Conservation (phyloP, 2,329 filamentous ascomycete genomes). For the Phialocephala sp. region DNA sequence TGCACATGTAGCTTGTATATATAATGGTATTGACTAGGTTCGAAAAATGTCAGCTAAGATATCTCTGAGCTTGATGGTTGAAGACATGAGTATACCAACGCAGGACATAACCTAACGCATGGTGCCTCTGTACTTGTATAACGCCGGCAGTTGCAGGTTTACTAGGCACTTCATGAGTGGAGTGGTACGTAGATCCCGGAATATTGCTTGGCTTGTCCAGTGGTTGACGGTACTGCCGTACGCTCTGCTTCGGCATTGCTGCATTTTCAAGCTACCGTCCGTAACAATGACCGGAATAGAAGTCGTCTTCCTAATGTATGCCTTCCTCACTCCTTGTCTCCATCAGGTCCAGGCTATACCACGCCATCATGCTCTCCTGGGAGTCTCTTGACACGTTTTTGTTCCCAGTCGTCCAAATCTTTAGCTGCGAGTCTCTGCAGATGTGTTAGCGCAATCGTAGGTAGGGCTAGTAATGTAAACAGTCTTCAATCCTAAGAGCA, state of each 20-base stretch:
- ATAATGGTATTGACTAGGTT: background rate
- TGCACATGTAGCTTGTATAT: background rate
- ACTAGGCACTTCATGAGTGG: background rate
- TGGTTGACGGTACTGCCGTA: background rate
- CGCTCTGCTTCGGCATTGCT: background rate
- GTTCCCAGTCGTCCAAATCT: constrained; percentile 95
- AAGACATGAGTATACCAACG: background rate
- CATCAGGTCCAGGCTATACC: constrained; percentile 52
- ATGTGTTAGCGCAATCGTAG: constrained; percentile 23
- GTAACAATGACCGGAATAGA: background rate
- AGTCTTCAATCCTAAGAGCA: too few species aligned
- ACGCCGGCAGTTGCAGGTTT: background rate
- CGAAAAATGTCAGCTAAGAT: background rate
- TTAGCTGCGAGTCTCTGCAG: constrained; percentile 78
- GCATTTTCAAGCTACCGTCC: background rate
- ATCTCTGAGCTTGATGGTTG: background rate
- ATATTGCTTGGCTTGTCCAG: background rate
- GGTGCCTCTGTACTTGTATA: background rate
- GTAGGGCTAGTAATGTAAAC: too few species aligned
- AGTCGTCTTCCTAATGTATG: background rate
- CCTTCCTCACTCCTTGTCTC: background rate
- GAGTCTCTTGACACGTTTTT: constrained; percentile 89
- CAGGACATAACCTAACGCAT: background rate
- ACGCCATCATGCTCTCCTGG: constrained; percentile 90
- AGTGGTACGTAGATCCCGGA: background rate